Conservation (phyloP, 257 asterid genomes). For the Jasminum sambac region DNA sequence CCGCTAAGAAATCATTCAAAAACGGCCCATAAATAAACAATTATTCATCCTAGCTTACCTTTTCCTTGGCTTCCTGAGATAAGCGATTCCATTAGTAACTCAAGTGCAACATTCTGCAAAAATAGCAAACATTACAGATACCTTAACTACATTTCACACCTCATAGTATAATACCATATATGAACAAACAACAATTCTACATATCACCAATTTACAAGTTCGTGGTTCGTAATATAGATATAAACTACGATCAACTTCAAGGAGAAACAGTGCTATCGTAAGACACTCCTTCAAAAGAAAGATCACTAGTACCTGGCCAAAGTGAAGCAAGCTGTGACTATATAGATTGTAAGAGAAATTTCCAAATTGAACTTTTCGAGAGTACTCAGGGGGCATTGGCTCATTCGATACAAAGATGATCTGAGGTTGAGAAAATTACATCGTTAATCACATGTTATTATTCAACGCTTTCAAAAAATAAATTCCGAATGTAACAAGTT, state of each 20-base stretch:
- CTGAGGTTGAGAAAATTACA: slow-evolving; percentile 40
- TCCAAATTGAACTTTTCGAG: slow-evolving; percentile 60
- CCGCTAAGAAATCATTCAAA: slow-evolving; percentile 1
- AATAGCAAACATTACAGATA: slow-evolving; percentile 12
- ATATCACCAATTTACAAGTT: not conserved
- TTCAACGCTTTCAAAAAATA: not conserved
- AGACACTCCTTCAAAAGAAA: slow-evolving; percentile 15
- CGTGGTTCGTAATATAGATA: no score
- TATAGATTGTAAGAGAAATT: slow-evolving; percentile 77
- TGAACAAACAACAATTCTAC: not conserved
- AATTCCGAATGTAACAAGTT: not conserved
- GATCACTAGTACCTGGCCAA: slow-evolving; percentile 95
- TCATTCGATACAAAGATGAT: slow-evolving; percentile 81
- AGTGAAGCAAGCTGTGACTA: slow-evolving; percentile 97
- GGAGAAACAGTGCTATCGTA: slow-evolving; percentile 2
- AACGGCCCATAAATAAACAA: slow-evolving; percentile 19
- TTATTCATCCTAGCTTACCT: slow-evolving; percentile 43
- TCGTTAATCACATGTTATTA: slow-evolving; percentile 6
- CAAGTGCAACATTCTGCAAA: slow-evolving; percentile 91
- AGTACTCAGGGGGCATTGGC: slow-evolving; percentile 70
- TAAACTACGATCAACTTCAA: not conserved
- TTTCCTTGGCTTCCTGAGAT: slow-evolving; percentile 38
- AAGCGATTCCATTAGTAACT: slow-evolving; percentile 68
- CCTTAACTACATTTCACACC: slow-evolving; percentile 6
- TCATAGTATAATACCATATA: slow-evolving; percentile 8